A percentile compares a stretch with the other conserved stretches of the same genome.
Evolutionary conservation across 2,329 filamentous ascomycete species (phyloP).

Genomic region (Colletotrichum neosansevieriae): DNA sequence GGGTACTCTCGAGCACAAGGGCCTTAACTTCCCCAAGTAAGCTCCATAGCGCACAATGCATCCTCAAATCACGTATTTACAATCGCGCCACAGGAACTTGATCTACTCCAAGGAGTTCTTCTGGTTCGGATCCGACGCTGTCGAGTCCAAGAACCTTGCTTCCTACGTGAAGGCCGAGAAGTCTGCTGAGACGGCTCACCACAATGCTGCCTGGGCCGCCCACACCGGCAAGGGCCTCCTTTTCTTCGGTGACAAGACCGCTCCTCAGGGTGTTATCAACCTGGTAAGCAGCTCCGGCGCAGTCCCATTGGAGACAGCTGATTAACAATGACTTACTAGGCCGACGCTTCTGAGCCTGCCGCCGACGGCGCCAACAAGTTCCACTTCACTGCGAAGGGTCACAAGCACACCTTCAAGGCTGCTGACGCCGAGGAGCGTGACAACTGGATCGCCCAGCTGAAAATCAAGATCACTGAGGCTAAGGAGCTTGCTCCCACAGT

Average conservation of each 20-base stretch:
- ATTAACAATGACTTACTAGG: conserved; percentile 54
- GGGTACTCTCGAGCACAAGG: conserved; percentile 91
- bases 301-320: conserved; percentile 3
- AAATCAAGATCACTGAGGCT: conserved; percentile 85
- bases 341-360: conserved; percentile 76
- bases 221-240: conserved; percentile 96
- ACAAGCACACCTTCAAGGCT: conserved; percentile 97
- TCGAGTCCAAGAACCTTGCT: conserved; percentile 79
- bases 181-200: conserved; percentile 78
- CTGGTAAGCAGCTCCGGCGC: conserved; percentile 69
- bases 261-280: conserved; percentile 85
- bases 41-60: conserved; percentile 48
- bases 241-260: conserved; percentile 89
- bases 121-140: conserved; percentile 81
- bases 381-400: conserved; percentile 83
- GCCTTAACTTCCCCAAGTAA: conserved; percentile 87
- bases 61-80: conserved; percentile 43
- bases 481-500: conserved; percentile 83
- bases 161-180: conserved; percentile 91
- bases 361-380: conserved; percentile 86
- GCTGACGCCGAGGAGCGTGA: conserved; percentile 80
- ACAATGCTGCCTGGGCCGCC: conserved; percentile 87
- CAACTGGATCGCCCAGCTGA: conserved; percentile 89
- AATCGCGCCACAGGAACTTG: conserved; percentile 73
- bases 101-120: conserved; percentile 95